Evolutionary conservation across 495 filamentous ascomycete species (phyloP).

Genomic region (Penicillium bialowiezense): DNA sequence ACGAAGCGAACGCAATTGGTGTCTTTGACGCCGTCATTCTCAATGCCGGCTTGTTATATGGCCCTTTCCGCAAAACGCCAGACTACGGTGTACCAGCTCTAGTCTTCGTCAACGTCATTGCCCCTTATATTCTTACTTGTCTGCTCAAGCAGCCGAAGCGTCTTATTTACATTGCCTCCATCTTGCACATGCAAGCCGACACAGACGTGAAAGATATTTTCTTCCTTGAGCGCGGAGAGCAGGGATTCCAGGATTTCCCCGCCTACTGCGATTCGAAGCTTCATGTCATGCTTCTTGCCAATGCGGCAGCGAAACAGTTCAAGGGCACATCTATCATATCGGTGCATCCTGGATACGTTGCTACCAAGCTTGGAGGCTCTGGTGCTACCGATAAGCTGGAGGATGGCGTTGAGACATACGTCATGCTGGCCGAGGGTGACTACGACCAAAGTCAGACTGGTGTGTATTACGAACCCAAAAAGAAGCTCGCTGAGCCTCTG

Average conservation of each 20-base stretch:
- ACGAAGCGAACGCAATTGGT: constrained; percentile 20
- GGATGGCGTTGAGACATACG: constrained; percentile 23
- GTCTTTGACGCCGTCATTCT: constrained; percentile 19
- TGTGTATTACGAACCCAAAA: constrained; percentile 19
- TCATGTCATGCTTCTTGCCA: constrained; percentile 17
- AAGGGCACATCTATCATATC: constrained; percentile 9
- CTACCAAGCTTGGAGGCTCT: constrained; percentile 16
- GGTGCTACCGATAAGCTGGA: constrained; percentile 16
- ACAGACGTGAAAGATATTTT: constrained; percentile 16
- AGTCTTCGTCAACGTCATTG: constrained; percentile 18
- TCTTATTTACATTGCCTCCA: constrained; percentile 14
- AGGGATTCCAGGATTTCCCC: constrained; percentile 15
- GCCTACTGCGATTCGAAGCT: constrained; percentile 23
- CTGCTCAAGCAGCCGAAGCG: constrained; percentile 15
- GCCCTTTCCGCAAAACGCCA: constrained; percentile 14
- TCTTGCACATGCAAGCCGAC: constrained; percentile 13
- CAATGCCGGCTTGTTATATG: constrained; percentile 16
- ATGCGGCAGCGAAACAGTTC: constrained; percentile 15
- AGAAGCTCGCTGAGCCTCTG: constrained; percentile 14
- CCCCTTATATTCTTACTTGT: constrained; percentile 21
- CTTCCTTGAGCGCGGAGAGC: constrained; percentile 17
- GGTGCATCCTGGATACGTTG: constrained; percentile 16
- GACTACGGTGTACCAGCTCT: constrained; percentile 13
- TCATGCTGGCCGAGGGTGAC: constrained; percentile 23
- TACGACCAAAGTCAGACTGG: constrained; percentile 18